Evolutionary conservation across 371 early-diverging fungal species (phyloP).

Genomic region (Syncephalastrum contaminatum): DNA sequence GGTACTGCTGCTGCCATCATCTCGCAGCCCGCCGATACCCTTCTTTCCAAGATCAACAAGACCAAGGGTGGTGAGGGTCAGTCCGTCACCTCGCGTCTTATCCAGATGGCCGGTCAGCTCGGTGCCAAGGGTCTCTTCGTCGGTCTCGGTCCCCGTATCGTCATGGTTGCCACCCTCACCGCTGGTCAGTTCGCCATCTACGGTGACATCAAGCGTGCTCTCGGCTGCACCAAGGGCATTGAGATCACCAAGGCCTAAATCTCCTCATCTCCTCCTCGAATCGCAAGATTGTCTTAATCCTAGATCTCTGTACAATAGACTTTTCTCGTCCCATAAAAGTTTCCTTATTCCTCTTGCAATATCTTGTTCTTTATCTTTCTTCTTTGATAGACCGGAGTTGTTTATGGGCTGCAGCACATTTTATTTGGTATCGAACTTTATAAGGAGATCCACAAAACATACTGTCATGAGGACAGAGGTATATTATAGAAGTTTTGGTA

Average conservation of each 20-base stretch:
- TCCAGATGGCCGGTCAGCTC: conserved; percentile 60
- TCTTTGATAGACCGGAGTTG: too few species aligned
- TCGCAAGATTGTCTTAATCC: too few species aligned
- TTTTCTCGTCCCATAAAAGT: too few species aligned
- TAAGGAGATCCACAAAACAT: too few species aligned
- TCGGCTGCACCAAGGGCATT: conserved; percentile 67
- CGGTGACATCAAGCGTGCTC: conserved; percentile 69
- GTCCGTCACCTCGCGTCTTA: conserved; percentile 56
- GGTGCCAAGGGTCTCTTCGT: conserved; percentile 66
- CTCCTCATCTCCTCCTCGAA: too few species aligned
- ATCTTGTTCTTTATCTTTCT: too few species aligned
- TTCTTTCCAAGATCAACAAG: conserved; percentile 70
- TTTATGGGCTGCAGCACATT: too few species aligned
- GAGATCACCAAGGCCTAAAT: conserved; percentile 37
- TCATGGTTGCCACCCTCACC: conserved; percentile 80
- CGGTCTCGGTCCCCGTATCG: conserved; percentile 75
- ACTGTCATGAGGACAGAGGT: too few species aligned
- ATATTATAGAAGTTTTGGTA: too few species aligned
- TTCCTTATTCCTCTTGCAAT: too few species aligned
- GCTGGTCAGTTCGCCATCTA: conserved; percentile 69
- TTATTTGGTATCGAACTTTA: too few species aligned
- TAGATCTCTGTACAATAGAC: too few species aligned
- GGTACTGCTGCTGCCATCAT: conserved; percentile 62
- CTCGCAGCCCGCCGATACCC: conserved; percentile 61
- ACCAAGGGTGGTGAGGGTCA: conserved; percentile 62